phyloP scores from a whole-genome alignment of 768 basidiomycete genomes.

The Suillus clintonianus region DNA sequence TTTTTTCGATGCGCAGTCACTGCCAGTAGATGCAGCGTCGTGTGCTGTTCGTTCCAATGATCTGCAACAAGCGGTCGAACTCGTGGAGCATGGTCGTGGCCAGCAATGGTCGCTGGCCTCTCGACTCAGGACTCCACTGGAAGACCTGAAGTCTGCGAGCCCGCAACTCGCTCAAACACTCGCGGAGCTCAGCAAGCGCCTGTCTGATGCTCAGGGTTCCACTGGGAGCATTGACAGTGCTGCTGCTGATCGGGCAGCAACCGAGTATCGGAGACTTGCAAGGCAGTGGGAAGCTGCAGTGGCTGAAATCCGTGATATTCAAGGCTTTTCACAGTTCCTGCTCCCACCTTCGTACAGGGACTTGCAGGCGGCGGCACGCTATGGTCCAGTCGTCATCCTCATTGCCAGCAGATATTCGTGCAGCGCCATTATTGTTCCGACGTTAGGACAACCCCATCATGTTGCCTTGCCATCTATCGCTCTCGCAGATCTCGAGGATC shows the following conservation, averaged over 20 bases:
- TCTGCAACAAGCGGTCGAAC: constrained; percentile 21
- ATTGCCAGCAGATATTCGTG: constrained; percentile 14
- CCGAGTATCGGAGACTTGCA: constrained; percentile 10
- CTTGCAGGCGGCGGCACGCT: constrained; percentile 12
- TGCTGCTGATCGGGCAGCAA: not conserved
- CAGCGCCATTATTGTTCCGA: constrained; percentile 14
- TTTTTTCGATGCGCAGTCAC: not conserved
- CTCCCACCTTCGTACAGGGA: constrained; percentile 13
- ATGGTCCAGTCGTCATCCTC: constrained; percentile 20
- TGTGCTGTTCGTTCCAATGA: constrained; percentile 15
- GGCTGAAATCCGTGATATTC: constrained; percentile 9
- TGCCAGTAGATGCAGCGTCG: constrained; percentile 5
- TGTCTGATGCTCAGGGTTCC: not conserved
- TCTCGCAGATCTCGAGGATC: constrained; percentile 10
- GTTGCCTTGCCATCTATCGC: constrained; percentile 19
- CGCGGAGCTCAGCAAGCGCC: constrained; percentile 5
- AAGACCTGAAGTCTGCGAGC: constrained; percentile 22
- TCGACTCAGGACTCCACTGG: constrained; percentile 26
- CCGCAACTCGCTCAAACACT: constrained; percentile 8
- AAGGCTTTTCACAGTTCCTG: constrained; percentile 18
- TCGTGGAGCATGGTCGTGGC: constrained; percentile 24
- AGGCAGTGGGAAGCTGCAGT: constrained; percentile 5
- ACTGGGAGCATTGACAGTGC: not conserved
- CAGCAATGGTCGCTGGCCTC: constrained; percentile 28
- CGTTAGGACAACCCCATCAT: not conserved